A percentile compares a stretch with the other conserved stretches of the same genome.
These are phyloP conservation scores for Globisporangium abappressorium DNA, from an alignment of 352 stramenopile genomes.

Conservation along the genomic window DNA sequence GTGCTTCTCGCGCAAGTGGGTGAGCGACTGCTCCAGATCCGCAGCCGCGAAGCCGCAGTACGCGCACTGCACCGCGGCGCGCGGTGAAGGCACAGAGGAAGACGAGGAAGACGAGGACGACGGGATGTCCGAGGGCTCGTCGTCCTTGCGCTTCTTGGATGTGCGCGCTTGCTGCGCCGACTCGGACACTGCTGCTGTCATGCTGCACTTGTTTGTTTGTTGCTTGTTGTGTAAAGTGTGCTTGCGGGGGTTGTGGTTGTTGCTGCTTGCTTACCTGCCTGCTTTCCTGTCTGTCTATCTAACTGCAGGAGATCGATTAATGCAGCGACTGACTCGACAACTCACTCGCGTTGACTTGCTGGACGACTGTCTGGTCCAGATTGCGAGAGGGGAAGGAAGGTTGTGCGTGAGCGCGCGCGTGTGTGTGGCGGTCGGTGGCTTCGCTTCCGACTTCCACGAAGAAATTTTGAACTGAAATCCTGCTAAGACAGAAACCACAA, in stretches of 20 bases:
- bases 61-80: conserved; percentile 26
- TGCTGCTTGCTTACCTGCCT: neutral
- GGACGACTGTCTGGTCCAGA: neutral
- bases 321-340: neutral
- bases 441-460: conserved; percentile 37
- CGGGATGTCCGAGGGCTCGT: conserved; percentile 18
- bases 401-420: neutral
- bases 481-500: conserved; percentile 9
- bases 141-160: conserved; percentile 61
- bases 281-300: neutral
- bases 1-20: conserved; percentile 46
- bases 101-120: conserved; percentile 9
- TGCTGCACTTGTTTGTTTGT: neutral
- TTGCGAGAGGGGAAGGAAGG: neutral
- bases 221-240: neutral
- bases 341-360: neutral
- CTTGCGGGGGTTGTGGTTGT: conserved; percentile 9
- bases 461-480: conserved; percentile 49
- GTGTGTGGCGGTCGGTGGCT: conserved; percentile 7
- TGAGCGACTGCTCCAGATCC: conserved; percentile 48
- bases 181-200: neutral
- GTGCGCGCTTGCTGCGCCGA: conserved; percentile 5
- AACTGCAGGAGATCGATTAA: neutral
- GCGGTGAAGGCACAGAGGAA: conserved; percentile 7
- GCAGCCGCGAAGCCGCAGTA: conserved; percentile 43